Conservation (phyloP, 805 yeast genomes). For the Saturnispora besseyi region DNA sequence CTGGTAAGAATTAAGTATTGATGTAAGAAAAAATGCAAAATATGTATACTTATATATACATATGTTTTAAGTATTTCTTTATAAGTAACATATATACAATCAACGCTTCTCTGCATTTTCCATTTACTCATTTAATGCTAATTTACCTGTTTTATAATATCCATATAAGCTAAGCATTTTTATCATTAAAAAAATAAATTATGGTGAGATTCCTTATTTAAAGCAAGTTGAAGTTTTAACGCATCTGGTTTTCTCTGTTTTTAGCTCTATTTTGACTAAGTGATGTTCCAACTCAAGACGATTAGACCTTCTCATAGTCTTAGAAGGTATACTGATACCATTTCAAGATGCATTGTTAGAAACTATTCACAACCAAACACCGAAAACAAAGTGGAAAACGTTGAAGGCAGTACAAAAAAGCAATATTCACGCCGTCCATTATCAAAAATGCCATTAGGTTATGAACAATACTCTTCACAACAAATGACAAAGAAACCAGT, state of each 20-base stretch:
- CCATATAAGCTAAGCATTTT: background rate
- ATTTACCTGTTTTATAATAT: too few relatives aligned
- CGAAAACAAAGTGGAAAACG: background rate
- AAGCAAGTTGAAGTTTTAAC: background rate
- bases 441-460: slow-evolving; percentile 72
- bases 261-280: background rate
- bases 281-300: background rate
- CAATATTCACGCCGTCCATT: slow-evolving; percentile 43
- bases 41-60: background rate
- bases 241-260: background rate
- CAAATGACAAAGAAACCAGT: slow-evolving; percentile 32
- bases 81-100: background rate
- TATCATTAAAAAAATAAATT: background rate
- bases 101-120: too few relatives aligned
- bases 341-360: background rate
- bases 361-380: background rate
- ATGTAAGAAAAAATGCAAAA: background rate
- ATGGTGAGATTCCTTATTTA: background rate
- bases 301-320: background rate
- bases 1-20: slow-evolving; percentile 39
- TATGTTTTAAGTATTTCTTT: background rate
- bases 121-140: too few relatives aligned
- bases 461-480: slow-evolving; percentile 26
- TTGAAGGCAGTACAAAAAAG: background rate
- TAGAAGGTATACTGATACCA: background rate